These are phyloP conservation scores for Przewalskia tangutica DNA, from an alignment of 257 asterid genomes.

Conservation along the genomic window DNA sequence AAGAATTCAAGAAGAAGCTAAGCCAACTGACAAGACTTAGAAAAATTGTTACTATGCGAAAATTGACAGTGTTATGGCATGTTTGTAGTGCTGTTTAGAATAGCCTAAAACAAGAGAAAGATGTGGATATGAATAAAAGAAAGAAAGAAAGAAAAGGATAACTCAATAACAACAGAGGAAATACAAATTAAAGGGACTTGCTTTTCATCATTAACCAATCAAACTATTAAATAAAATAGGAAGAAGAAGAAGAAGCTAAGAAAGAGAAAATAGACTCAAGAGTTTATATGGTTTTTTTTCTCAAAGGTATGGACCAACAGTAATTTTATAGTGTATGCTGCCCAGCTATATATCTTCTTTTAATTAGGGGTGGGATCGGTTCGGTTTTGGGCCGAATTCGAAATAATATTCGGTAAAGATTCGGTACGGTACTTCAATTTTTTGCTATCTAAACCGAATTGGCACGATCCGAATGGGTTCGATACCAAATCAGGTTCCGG, in stretches of 20 bases:
- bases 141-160: not conserved
- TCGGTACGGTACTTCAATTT: no score
- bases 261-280: not conserved
- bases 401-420: no score
- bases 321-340: conserved; percentile 11
- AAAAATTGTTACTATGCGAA: not conserved
- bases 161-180: not conserved
- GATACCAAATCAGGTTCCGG: no score
- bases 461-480: no score
- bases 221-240: conserved; percentile 9
- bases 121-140: not conserved
- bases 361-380: no score
- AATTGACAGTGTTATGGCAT: not conserved
- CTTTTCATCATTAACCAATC: conserved; percentile 29
- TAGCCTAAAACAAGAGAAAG: not conserved
- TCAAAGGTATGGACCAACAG: conserved; percentile 3
- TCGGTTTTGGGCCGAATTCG: no score
- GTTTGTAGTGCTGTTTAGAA: not conserved
- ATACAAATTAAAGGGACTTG: conserved; percentile 7
- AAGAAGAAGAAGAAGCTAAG: not conserved
- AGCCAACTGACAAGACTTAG: not conserved
- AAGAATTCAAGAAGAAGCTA: not conserved
- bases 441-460: no score
- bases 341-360: conserved; percentile 21
- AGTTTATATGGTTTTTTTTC: conserved; percentile 3